These are phyloP conservation scores for Globisporangium solare DNA, from an alignment of 352 stramenopile genomes.

Conservation along the genomic window DNA sequence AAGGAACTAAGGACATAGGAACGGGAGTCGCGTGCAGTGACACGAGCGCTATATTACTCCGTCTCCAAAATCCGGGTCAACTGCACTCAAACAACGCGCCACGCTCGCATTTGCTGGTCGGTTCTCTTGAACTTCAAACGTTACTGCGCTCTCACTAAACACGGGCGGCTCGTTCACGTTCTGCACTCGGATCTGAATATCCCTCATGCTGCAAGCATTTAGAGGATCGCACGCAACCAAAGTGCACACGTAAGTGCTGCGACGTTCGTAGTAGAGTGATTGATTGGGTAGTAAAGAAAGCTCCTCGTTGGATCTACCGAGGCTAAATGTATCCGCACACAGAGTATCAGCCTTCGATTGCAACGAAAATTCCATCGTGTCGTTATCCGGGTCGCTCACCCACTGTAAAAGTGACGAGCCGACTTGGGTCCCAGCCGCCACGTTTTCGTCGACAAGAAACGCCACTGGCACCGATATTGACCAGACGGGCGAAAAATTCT, in stretches of 20 bases:
- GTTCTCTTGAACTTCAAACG: conserved; percentile 44
- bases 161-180: conserved; percentile 50
- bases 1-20: too few relatives aligned
- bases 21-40: too few relatives aligned
- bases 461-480: conserved; percentile 15
- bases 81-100: conserved; percentile 33
- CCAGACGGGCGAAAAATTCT: conserved; percentile 53
- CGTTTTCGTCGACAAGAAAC: conserved; percentile 43
- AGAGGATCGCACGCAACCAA: conserved; percentile 43
- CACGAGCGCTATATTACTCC: too few relatives aligned
- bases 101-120: conserved; percentile 5
- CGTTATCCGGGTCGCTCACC: conserved; percentile 34
- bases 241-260: conserved; percentile 38
- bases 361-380: conserved; percentile 38
- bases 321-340: conserved; percentile 47
- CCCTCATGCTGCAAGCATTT: conserved; percentile 38
- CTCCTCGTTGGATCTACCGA: conserved; percentile 21
- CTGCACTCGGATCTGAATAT: conserved; percentile 35
- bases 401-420: conserved; percentile 19
- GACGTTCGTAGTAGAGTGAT: conserved; percentile 36
- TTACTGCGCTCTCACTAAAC: conserved; percentile 25
- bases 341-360: conserved; percentile 44
- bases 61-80: conserved; percentile 45
- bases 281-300: conserved; percentile 25
- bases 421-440: conserved; percentile 20